Evolutionary conservation across 169 alveolate species (phyloP).

Genomic region (Cyclospora cayetanensis): DNA sequence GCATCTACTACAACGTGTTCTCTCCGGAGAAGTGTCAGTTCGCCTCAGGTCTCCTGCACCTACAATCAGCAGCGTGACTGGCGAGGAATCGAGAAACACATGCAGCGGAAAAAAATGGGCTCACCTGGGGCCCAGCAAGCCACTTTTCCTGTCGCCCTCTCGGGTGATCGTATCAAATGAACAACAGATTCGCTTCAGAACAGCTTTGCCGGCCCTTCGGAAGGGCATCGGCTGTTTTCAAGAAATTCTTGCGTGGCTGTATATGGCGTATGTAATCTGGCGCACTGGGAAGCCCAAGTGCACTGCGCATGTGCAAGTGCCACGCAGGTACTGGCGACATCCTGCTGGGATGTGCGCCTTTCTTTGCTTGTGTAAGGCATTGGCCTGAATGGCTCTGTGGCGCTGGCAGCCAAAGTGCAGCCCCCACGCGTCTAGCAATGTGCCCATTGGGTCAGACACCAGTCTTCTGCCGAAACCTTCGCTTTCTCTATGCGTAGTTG

Average conservation of each 20-base stretch:
- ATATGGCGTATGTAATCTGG: conserved; percentile 32
- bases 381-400: conserved; percentile 19
- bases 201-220: conserved; percentile 50
- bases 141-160: conserved; percentile 6
- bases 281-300: background rate
- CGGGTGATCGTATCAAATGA: background rate
- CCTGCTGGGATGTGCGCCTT: conserved; percentile 46
- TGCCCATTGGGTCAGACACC: conserved; percentile 29
- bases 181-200: conserved; percentile 1
- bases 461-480: background rate
- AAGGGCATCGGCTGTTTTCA: conserved; percentile 24
- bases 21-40: too few species aligned
- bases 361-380: conserved; percentile 42
- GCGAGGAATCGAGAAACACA: background rate
- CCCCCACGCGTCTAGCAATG: conserved; percentile 22
- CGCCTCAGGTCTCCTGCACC: background rate
- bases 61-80: background rate
- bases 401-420: conserved; percentile 65
- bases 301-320: conserved; percentile 35
- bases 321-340: conserved; percentile 35
- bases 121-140: background rate
- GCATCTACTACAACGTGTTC: too few species aligned
- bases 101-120: background rate
- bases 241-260: conserved; percentile 11
- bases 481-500: too few species aligned